Conservation (phyloP, 2,329 filamentous ascomycete species). For the Raffaelea arxii region DNA sequence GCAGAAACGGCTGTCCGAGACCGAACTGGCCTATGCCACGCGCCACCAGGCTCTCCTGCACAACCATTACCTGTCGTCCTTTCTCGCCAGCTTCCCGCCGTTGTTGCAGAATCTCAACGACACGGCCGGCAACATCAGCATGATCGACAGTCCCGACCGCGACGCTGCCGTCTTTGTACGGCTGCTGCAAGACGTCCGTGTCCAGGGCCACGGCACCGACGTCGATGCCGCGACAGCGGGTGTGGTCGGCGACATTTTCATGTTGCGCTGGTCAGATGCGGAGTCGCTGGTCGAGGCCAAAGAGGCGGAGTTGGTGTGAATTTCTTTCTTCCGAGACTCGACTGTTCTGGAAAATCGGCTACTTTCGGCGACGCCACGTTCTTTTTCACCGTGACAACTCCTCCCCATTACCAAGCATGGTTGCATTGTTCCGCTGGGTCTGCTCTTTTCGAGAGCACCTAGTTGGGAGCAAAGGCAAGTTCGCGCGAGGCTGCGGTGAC, state of each 20-base stretch:
- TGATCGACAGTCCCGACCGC: conserved; percentile 81
- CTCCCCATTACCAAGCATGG: no score
- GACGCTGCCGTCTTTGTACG: conserved; percentile 80
- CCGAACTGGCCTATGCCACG: conserved; percentile 74
- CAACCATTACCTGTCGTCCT: conserved; percentile 75
- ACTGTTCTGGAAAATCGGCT: no score
- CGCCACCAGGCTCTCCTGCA: conserved; percentile 78
- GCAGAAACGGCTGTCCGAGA: conserved; percentile 56
- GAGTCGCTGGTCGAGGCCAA: conserved; percentile 47
- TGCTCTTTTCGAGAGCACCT: no score
- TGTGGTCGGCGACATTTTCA: conserved; percentile 53
- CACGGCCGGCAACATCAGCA: conserved; percentile 77
- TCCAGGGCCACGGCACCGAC: conserved; percentile 53
- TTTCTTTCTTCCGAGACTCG: no score
- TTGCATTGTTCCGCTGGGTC: no score
- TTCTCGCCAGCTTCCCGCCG: conserved; percentile 71
- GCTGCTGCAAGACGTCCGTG: conserved; percentile 50
- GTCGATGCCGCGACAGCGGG: conserved; percentile 50
- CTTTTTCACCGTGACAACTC: no score
- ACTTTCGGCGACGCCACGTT: no score
- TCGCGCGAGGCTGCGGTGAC: no score
- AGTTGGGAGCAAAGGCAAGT: no score
- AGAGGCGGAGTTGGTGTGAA: conserved; percentile 49
- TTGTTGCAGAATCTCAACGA: conserved; percentile 81
- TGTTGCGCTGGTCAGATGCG: conserved; percentile 66